phyloP scores from a whole-genome alignment of 441 rosid species.

The Metrosideros polymorpha region DNA sequence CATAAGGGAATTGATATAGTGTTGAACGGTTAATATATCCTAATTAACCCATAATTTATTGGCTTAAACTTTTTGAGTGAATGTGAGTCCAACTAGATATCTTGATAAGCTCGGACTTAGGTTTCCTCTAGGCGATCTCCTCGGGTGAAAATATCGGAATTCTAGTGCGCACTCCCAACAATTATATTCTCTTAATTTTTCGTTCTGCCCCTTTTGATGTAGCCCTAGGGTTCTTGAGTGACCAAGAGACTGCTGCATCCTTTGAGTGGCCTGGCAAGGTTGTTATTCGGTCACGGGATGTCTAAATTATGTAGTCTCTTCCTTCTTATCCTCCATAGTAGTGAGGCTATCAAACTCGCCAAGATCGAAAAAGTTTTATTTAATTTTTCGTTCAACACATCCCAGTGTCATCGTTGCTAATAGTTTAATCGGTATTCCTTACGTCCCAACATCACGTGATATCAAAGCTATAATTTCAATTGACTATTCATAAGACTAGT shows the following conservation, averaged over 20 bases:
- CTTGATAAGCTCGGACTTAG: no score
- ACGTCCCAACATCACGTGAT: not conserved
- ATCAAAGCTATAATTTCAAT: not conserved
- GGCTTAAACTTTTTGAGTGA: no score
- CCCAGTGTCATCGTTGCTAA: not conserved
- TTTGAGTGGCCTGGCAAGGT: not conserved
- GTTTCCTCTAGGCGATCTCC: no score
- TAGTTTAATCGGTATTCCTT: no score
- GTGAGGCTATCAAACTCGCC: not conserved
- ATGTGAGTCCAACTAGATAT: no score
- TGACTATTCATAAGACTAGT: not conserved
- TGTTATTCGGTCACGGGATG: not conserved
- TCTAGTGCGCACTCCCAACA: no score
- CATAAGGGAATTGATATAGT: no score
- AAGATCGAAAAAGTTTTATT: not conserved
- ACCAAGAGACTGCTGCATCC: not conserved
- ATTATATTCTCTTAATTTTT: not conserved
- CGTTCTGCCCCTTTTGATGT: not conserved
- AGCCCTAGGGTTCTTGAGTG: not conserved
- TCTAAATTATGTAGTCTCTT: not conserved
- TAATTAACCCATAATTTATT: no score
- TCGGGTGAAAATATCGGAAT: no score
- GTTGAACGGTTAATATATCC: no score
- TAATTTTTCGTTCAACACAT: not conserved
- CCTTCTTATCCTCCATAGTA: not conserved